These are phyloP conservation scores for Bonnemaisonia californica DNA, from an alignment of 31 red algal species.

Conservation along the genomic window DNA sequence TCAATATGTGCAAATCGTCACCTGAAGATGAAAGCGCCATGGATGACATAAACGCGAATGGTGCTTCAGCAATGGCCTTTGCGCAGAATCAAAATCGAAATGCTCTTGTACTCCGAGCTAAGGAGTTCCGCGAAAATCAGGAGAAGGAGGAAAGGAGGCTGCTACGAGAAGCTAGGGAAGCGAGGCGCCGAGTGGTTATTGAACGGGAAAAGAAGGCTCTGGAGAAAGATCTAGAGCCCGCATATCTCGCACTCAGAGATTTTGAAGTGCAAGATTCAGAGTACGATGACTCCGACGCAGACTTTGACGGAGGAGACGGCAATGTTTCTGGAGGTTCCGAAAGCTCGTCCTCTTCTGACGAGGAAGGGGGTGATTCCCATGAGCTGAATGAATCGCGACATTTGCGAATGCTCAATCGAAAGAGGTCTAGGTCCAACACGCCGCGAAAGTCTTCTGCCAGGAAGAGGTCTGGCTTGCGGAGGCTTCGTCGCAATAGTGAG, in stretches of 20 bases:
- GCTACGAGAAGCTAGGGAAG: slow-evolving; percentile 51
- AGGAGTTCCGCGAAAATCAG: slow-evolving; percentile 66
- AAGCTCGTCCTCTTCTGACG: slow-evolving; percentile 33
- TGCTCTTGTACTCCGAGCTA: slow-evolving; percentile 44
- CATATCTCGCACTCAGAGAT: slow-evolving; percentile 43
- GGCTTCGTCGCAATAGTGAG: slow-evolving; percentile 5
- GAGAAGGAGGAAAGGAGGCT: slow-evolving; percentile 64
- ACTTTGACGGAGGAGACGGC: slow-evolving; percentile 61
- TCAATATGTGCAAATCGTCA: background rate
- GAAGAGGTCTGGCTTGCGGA: background rate
- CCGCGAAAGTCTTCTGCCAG: background rate
- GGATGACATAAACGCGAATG: background rate
- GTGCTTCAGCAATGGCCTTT: background rate
- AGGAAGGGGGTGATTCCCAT: slow-evolving; percentile 44
- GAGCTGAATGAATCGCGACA: background rate
- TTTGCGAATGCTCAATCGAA: background rate
- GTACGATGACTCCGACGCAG: slow-evolving; percentile 63
- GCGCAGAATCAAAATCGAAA: slow-evolving; percentile 34
- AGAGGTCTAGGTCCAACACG: background rate
- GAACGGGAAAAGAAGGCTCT: slow-evolving; percentile 41
- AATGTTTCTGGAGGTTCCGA: slow-evolving; percentile 17
- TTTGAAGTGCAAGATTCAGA: slow-evolving; percentile 79
- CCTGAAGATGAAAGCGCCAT: background rate
- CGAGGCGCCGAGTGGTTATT: slow-evolving; percentile 39
- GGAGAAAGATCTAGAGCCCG: slow-evolving; percentile 43